These are phyloP conservation scores for Kernera saxatilis DNA, from an alignment of 345 rosid genomes.

Conservation along the genomic window DNA sequence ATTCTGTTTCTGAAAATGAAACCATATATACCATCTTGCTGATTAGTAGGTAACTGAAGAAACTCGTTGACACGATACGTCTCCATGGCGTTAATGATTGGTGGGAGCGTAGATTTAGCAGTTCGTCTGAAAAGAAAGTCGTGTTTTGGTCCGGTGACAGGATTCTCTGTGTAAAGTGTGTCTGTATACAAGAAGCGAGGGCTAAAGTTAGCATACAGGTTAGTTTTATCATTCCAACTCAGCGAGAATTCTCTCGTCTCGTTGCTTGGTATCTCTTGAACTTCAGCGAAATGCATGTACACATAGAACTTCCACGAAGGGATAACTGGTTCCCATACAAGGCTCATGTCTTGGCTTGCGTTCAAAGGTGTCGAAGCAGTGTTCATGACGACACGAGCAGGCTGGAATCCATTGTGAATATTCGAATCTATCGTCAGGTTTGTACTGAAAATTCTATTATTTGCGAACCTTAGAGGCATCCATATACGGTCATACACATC, in stretches of 20 bases:
- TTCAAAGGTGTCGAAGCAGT: constrained; percentile 23
- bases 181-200: constrained; percentile 29
- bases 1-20: not conserved
- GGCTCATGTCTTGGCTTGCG: not conserved
- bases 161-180: constrained; percentile 18
- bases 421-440: constrained; percentile 7
- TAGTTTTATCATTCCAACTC: not conserved
- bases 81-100: constrained; percentile 36
- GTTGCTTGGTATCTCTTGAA: constrained; percentile 9
- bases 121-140: constrained; percentile 13
- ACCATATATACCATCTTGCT: constrained; percentile 28
- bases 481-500: constrained; percentile 33
- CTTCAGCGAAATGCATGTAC: constrained; percentile 44
- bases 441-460: not conserved
- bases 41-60: constrained; percentile 26
- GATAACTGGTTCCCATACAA: not conserved
- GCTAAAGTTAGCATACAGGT: constrained; percentile 4
- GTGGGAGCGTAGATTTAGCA: constrained; percentile 30
- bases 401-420: constrained; percentile 15
- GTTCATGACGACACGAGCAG: constrained; percentile 29
- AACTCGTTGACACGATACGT: constrained; percentile 27
- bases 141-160: not conserved
- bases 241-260: constrained; percentile 32
- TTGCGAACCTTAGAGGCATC: not conserved
- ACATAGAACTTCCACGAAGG: constrained; percentile 1